These are phyloP conservation scores for Wickerhamomyces bovis DNA, from an alignment of 805 yeast species.

Conservation along the genomic window DNA sequence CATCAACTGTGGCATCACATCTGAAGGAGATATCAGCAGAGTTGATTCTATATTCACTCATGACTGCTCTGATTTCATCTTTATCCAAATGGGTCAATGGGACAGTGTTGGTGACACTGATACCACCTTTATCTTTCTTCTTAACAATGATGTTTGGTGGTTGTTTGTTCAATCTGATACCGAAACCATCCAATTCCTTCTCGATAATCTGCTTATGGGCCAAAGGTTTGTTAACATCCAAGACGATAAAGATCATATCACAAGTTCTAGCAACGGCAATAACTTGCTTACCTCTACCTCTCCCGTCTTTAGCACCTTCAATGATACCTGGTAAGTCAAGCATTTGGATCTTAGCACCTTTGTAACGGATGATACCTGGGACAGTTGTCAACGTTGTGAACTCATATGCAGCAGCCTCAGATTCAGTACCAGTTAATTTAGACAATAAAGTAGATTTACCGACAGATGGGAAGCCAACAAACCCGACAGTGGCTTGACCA, in stretches of 20 bases:
- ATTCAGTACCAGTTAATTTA: constrained; percentile 89
- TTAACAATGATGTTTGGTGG: constrained; percentile 92
- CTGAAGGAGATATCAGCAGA: constrained; percentile 95
- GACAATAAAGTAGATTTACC: constrained; percentile 77
- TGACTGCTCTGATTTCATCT: constrained; percentile 93
- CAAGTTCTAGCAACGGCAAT: constrained; percentile 99
- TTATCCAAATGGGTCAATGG: constrained; percentile 87
- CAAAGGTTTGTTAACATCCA: constrained; percentile 94
- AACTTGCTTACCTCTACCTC: constrained; percentile 92
- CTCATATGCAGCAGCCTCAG: constrained; percentile 97
- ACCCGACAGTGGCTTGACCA: constrained; percentile 96
- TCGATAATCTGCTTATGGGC: constrained; percentile 93
- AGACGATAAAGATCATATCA: constrained; percentile 83
- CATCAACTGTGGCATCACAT: constrained; percentile 97
- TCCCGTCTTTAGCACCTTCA: constrained; percentile 88
- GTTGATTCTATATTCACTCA: constrained; percentile 91
- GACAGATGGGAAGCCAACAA: constrained; percentile 97
- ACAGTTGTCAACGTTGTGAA: constrained; percentile 97
- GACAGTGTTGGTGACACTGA: constrained; percentile 88
- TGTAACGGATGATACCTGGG: constrained; percentile 92
- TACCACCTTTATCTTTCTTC: constrained; percentile 94
- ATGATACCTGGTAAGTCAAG: constrained; percentile 85
- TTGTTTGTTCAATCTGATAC: constrained; percentile 84
- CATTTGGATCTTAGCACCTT: constrained; percentile 98
- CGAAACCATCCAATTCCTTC: constrained; percentile 94